A percentile compares a stretch with the other conserved stretches of the same genome.
Evolutionary conservation across 176 grass and related monocot species (phyloP).

Genomic region (Zea mays): DNA sequence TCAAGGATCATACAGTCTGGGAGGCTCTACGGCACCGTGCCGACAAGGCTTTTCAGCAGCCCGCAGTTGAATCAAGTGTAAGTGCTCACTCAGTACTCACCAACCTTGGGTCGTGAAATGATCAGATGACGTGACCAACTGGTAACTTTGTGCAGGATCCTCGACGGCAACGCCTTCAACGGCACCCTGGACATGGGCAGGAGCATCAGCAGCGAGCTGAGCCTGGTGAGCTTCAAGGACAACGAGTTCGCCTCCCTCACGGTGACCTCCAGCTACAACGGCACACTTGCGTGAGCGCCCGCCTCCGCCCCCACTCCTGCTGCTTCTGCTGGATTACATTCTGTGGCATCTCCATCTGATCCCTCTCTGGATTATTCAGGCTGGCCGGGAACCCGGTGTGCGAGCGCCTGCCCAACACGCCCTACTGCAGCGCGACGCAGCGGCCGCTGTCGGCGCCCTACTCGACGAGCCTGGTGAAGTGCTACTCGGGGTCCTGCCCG

Average conservation of each 20-base stretch:
- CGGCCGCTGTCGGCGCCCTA: conserved; percentile 35
- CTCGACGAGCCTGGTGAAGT: conserved; percentile 70
- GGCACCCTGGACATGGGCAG: conserved; percentile 71
- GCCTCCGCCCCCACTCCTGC: neutral
- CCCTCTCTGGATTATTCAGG: conserved; percentile 32
- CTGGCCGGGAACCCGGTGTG: conserved; percentile 90
- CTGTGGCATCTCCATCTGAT: neutral
- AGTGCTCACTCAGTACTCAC: conserved; percentile 24
- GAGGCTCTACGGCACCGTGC: conserved; percentile 60
- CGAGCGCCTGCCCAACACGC: conserved; percentile 6
- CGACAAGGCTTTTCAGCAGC: conserved; percentile 62
- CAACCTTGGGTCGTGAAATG: neutral
- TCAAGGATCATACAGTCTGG: conserved; percentile 80
- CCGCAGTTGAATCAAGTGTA: conserved; percentile 88
- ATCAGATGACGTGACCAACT: neutral
- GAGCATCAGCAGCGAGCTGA: conserved; percentile 65
- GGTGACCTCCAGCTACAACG: conserved; percentile 48
- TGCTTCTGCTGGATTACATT: neutral
- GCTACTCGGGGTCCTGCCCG: conserved; percentile 48
- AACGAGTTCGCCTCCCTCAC: conserved; percentile 48
- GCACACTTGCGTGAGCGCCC: conserved; percentile 62
- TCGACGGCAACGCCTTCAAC: conserved; percentile 77
- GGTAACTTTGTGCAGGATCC: conserved; percentile 45
- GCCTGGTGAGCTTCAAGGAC: conserved; percentile 79
- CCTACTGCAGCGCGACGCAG: conserved; percentile 58